Base-by-base conservation (phyloP, 331 rosid genomes). In the Erythrophleum ivorense region DNA sequence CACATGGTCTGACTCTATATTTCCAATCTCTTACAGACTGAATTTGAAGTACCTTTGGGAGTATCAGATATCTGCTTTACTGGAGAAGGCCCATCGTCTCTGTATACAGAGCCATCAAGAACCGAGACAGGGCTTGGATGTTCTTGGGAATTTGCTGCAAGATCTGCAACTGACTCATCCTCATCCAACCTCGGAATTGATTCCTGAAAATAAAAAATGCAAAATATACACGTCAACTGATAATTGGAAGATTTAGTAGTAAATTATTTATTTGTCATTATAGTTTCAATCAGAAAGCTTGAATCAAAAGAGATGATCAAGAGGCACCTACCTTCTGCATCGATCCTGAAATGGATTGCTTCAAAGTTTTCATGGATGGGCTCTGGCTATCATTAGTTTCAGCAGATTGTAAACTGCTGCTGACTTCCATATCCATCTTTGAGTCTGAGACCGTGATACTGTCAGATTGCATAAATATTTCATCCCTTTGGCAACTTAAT, bases 71-170 rank as follows among this genome's bases (percentile, higher is more conserved):
- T 84, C 82, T 78, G 88, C 89, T 82, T 93, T 19, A 88, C 82
- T 2, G 93, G 94, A 71, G 94, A 91, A 54, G 80, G 82, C 46
- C 67, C 89, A 63, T 90, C 91, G 41, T 89, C 92, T 82, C 89
- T 85, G 76, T 89, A 91, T 65, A 85, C 88, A 13, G 90, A 84
- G 79, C 59, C 69, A 80, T 94, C 97, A 16, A 91, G 91, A 81
- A 87, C 92, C 40, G 97, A 94, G 21, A 90, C 87, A 1, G 91
- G 95, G 82, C 97, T 91, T 46, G 90, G 91, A 85, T 89, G 94
- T 70, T 90, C 95, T 3, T 87, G 93, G 71, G 78, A 86, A 69
- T 71, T 78, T 19, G 84, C 77, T 76, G 88, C 87, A 33, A 90
- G 90, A 71, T 90, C 95, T n/a, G 86, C 85, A 72, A 83, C 81